Base-by-base conservation (phyloP, 768 basidiomycete species). In the Amanita pseudoporphyria region DNA sequence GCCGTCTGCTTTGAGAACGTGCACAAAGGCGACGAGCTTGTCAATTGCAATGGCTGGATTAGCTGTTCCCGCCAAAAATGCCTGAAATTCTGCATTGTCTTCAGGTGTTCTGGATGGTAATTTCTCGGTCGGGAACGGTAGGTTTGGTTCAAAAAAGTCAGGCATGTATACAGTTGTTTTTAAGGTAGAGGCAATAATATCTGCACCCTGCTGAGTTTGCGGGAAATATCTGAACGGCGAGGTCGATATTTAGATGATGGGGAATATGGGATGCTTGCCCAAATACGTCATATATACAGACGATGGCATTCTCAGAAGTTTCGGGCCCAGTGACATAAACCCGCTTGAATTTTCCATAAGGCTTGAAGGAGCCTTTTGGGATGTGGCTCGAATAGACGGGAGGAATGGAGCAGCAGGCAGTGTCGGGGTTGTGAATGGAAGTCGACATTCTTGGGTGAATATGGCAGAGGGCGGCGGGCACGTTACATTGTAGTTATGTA, bases 211-310 rank as follows among this genome's bases (percentile, higher is more conserved):
- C 58, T 77, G 74, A 3, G 79, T 81, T 62, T 81, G 77, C 5
- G 79, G 78, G 65, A 73, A 81, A 66, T 69, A 77, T 12, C 74
- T 77, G n/a, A n/a, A n/a, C 47, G 3, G 13, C 9, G 22, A 18
- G 22, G 13, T 38, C 14, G 32, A 14, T 19, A 47, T 19, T 35
- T 45, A 21, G 41, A 19, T 39, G 26, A 16, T 16, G 10, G 30
- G 28, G 46, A 7, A 26, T 12, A n/a, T 36, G 30, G 7, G 9
- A 30, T 9, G 56, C 60, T 45, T 54, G 79, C 66, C 81, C 81
- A 57, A 84, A 82, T 56, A 82, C 81, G 58, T 83, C 80, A 56
- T 70, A 83, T 44, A 80, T 72, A 53, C 71, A 74, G 45, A 82
- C 68, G 33, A 82, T 64, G 13, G 78, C 77, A 51, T 70, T 72